These are phyloP conservation scores for Geotrichum citri-aurantii DNA, from an alignment of 1,139 yeast species.

Conservation along the genomic window DNA sequence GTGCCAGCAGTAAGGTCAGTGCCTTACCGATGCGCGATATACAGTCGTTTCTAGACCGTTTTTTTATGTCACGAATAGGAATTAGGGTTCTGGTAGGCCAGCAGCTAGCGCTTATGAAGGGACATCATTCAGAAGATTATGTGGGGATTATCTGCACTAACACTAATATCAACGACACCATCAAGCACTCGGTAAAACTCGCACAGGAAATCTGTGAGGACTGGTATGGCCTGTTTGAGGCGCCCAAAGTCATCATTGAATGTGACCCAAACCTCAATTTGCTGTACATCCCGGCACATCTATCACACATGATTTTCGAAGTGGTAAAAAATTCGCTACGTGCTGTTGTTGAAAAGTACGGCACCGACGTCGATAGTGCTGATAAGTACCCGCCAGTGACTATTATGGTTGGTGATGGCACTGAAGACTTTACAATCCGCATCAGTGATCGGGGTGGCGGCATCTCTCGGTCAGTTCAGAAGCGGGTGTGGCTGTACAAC, in stretches of 20 bases:
- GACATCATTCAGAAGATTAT: constrained; percentile 48
- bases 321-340: constrained; percentile 76
- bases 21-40: constrained; percentile 41
- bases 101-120: constrained; percentile 71
- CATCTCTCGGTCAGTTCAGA: constrained; percentile 67
- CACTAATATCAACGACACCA: constrained; percentile 71
- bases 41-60: constrained; percentile 70
- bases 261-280: constrained; percentile 64
- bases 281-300: constrained; percentile 85
- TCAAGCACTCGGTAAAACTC: constrained; percentile 77
- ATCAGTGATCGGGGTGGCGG: constrained; percentile 85
- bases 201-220: constrained; percentile 83
- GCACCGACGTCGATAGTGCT: constrained; percentile 39
- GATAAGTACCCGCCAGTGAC: constrained; percentile 61
- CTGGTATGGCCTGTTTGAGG: constrained; percentile 75
- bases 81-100: constrained; percentile 85
- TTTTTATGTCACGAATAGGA: constrained; percentile 81
- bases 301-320: constrained; percentile 83
- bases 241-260: constrained; percentile 68
- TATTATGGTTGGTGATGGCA: constrained; percentile 70
- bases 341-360: constrained; percentile 75
- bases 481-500: constrained; percentile 73
- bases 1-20: not conserved
- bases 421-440: constrained; percentile 73
- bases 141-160: constrained; percentile 82